These are phyloP conservation scores for Xerocomellus amylosporus DNA, from an alignment of 768 basidiomycete genomes.

Conservation along the genomic window DNA sequence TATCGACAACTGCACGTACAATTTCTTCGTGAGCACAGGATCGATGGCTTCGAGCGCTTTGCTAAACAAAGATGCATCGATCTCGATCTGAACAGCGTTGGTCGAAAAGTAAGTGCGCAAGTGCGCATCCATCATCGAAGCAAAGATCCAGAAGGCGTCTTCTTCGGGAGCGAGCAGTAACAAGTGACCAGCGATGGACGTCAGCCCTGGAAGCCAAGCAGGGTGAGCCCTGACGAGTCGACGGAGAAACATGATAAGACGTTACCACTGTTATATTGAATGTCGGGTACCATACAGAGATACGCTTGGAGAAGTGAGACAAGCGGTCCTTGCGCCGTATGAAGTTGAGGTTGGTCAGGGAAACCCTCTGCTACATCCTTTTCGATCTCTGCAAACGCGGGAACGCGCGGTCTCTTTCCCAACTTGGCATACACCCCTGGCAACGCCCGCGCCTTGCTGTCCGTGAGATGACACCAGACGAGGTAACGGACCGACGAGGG, in stretches of 20 bases:
- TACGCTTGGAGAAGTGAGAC: conserved; percentile 67
- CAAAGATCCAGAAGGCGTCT: conserved; percentile 89
- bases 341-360: conserved; percentile 55
- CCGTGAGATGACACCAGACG: conserved; percentile 79
- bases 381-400: conserved; percentile 53
- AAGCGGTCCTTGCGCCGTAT: conserved; percentile 54
- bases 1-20: conserved; percentile 65
- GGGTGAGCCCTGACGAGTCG: background rate
- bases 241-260: conserved; percentile 4
- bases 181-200: conserved; percentile 68
- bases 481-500: conserved; percentile 81
- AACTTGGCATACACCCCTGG: conserved; percentile 67
- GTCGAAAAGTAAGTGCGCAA: conserved; percentile 75
- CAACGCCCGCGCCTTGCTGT: conserved; percentile 68
- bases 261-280: conserved; percentile 63
- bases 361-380: conserved; percentile 56
- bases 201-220: conserved; percentile 47
- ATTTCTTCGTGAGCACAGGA: conserved; percentile 55
- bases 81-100: conserved; percentile 61
- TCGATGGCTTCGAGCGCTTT: conserved; percentile 68
- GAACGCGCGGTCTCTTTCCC: conserved; percentile 51
- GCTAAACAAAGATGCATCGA: conserved; percentile 70
- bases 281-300: conserved; percentile 81
- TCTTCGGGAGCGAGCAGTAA: conserved; percentile 78
- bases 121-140: conserved; percentile 81